Percentiles rank a stretch among this genome's conserved stretches.
Evolutionary conservation across 2,329 filamentous ascomycete species (phyloP).

Genomic region (Colletotrichum lentis): DNA sequence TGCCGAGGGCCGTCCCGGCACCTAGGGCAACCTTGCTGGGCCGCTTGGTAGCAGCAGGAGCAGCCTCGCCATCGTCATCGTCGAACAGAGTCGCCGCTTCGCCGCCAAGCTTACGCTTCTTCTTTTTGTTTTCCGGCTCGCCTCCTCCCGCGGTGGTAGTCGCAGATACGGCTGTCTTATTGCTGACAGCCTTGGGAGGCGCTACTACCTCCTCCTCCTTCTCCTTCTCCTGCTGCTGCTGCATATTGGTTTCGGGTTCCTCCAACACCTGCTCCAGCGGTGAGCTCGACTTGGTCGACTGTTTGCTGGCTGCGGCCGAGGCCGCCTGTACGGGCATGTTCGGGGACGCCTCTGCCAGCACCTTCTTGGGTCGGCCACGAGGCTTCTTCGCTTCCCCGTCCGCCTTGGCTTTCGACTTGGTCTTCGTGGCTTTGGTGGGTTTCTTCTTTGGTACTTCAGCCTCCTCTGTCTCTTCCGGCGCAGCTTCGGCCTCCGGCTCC

Average conservation of each 20-base stretch:
- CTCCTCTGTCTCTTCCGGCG: constrained; percentile 22
- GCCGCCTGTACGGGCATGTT: constrained; percentile 50
- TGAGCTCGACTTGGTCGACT: constrained; percentile 47
- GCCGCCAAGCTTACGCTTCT: constrained; percentile 77
- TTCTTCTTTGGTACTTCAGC: constrained; percentile 33
- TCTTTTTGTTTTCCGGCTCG: constrained; percentile 61
- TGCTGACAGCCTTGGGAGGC: constrained; percentile 44
- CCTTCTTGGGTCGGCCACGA: constrained; percentile 58
- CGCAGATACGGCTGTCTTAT: constrained; percentile 33
- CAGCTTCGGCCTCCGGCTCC: background rate
- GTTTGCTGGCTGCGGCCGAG: constrained; percentile 38
- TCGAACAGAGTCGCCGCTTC: constrained; percentile 73
- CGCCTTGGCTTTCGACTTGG: constrained; percentile 41
- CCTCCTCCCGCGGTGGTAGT: constrained; percentile 45
- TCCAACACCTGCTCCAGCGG: constrained; percentile 53
- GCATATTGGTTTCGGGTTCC: constrained; percentile 42
- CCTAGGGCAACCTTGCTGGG: constrained; percentile 48
- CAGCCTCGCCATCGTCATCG: constrained; percentile 65
- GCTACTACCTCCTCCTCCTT: constrained; percentile 42
- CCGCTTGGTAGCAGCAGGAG: constrained; percentile 41
- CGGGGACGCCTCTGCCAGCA: constrained; percentile 55
- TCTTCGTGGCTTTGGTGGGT: constrained; percentile 38
- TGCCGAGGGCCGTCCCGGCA: constrained; percentile 39
- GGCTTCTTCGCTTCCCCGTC: constrained; percentile 45
- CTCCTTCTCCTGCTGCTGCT: too few species aligned